These are phyloP conservation scores for Talaromyces pinophilus DNA, from an alignment of 2,329 filamentous ascomycete genomes.

Conservation along the genomic window DNA sequence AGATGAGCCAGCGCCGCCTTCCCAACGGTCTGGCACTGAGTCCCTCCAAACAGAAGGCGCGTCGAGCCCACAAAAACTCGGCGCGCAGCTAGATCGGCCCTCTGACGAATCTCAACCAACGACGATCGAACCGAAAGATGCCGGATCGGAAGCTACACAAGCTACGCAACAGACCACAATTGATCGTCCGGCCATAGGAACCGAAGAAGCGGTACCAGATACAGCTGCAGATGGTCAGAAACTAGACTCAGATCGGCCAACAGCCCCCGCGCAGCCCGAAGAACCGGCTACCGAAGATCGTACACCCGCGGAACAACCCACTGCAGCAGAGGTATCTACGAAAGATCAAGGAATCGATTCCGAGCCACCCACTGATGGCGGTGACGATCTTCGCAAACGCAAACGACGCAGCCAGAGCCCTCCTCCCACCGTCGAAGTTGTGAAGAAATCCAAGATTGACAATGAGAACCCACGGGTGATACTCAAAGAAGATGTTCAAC, in stretches of 20 bases:
- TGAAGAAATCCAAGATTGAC: conserved; percentile 59
- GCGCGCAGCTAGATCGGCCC: not conserved
- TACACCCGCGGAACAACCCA: not conserved
- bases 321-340: conserved; percentile 26
- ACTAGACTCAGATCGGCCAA: not conserved
- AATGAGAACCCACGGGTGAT: conserved; percentile 44
- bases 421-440: conserved; percentile 55
- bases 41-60: conserved; percentile 3
- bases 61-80: not conserved
- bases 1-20: conserved; percentile 20
- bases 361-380: conserved; percentile 33
- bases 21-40: conserved; percentile 17
- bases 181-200: not conserved
- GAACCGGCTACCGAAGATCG: not conserved
- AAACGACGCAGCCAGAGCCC: conserved; percentile 68
- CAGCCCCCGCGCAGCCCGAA: not conserved
- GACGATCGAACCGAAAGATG: conserved; percentile 1
- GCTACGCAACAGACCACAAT: not conserved
- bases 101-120: not conserved
- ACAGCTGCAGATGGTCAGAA: not conserved
- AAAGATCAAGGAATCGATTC: conserved; percentile 34
- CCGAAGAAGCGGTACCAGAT: not conserved
- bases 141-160: conserved; percentile 3
- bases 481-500: conserved; percentile 33
- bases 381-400: conserved; percentile 63